A percentile compares a stretch with the other conserved stretches of the same genome.
Conservation (phyloP, 768 basidiomycete genomes). For the Agrocybe chaxingu region DNA sequence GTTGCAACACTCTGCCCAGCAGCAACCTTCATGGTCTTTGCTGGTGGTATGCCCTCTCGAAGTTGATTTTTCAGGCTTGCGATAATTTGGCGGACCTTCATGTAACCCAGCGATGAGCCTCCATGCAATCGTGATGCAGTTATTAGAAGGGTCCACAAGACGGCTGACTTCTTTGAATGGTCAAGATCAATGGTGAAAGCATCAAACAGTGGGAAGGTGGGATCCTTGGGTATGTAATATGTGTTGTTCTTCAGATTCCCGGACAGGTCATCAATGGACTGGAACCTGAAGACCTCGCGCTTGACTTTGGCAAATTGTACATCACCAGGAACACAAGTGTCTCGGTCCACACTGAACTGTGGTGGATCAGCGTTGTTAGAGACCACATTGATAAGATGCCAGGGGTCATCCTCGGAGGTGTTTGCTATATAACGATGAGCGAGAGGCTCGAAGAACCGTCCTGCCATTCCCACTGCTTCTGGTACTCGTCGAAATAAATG, state of each 20-base stretch:
- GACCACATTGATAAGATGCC: constrained; percentile 1
- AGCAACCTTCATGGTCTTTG: too few relatives aligned
- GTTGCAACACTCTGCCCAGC: too few relatives aligned
- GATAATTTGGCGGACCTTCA: too few relatives aligned
- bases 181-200: background rate
- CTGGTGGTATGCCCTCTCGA: too few relatives aligned
- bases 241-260: background rate
- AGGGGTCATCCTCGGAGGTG: background rate
- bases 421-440: constrained; percentile 3
- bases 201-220: background rate
- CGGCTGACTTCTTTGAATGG: too few relatives aligned
- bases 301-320: constrained; percentile 1
- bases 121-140: too few relatives aligned
- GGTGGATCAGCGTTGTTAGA: background rate
- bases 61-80: too few relatives aligned
- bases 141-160: too few relatives aligned
- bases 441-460: constrained; percentile 3
- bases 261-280: background rate
- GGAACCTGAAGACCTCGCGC: constrained; percentile 3
- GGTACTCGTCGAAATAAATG: background rate
- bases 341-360: background rate
- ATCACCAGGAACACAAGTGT: background rate
- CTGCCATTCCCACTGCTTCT: constrained; percentile 1
- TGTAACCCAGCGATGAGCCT: too few relatives aligned
- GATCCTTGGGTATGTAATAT: background rate